Percentiles rank a stretch among this genome's conserved stretches.
phyloP scores from a whole-genome alignment of 495 filamentous ascomycete genomes.

The Geoglossum glabrum region DNA sequence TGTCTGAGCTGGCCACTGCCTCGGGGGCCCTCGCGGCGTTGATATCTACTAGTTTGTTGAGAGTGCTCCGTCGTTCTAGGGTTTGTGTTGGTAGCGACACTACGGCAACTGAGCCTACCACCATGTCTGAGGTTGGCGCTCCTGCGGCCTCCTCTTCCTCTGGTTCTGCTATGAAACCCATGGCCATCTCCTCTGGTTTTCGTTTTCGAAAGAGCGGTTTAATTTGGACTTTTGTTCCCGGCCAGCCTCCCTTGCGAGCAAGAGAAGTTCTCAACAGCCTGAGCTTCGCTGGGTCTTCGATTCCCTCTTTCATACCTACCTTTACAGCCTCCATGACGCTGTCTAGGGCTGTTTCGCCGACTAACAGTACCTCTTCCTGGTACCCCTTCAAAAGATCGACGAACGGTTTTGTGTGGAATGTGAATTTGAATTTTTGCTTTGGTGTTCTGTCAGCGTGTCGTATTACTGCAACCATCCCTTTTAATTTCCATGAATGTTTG shows the following conservation, averaged over 20 bases:
- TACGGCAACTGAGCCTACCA: neutral
- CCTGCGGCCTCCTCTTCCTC: neutral
- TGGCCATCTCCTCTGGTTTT: constrained; percentile 26
- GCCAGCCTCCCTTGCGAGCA: constrained; percentile 77
- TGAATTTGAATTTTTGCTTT: constrained; percentile 98
- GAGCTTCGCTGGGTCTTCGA: constrained; percentile 77
- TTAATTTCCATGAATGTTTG: constrained; percentile 92
- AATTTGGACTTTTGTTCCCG: constrained; percentile 95
- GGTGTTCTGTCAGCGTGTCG: constrained; percentile 92
- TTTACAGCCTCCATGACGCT: constrained; percentile 76
- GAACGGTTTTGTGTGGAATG: constrained; percentile 91
- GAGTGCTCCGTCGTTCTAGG: too few relatives aligned
- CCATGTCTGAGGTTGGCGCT: neutral
- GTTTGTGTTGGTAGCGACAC: too few relatives aligned
- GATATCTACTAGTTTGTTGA: too few relatives aligned
- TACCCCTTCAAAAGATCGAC: constrained; percentile 85
- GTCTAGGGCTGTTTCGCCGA: constrained; percentile 73
- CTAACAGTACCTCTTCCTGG: constrained; percentile 86
- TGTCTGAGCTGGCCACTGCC: neutral
- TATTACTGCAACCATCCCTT: constrained; percentile 94
- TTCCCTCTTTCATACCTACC: constrained; percentile 47
- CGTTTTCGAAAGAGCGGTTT: constrained; percentile 93
- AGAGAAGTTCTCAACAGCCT: constrained; percentile 64
- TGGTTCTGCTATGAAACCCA: neutral
- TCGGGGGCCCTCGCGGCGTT: neutral